These are phyloP conservation scores for Thielaviopsis ethacetica DNA, from an alignment of 2,329 filamentous ascomycete genomes.

Conservation along the genomic window DNA sequence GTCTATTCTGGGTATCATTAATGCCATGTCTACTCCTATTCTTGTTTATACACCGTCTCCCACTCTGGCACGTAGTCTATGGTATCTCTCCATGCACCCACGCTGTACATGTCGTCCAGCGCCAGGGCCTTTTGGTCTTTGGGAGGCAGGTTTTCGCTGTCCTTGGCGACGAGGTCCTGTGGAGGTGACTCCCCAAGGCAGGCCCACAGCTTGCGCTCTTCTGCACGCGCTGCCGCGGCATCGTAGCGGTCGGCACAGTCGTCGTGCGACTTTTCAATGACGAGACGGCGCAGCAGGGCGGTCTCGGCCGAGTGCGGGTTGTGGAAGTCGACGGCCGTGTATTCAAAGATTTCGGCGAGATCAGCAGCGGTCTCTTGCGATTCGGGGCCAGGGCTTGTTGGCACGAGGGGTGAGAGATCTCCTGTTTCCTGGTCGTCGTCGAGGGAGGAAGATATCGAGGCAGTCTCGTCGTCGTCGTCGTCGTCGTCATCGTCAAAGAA, in stretches of 20 bases:
- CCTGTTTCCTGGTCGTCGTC: no score
- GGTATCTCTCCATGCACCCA: constrained; percentile 24
- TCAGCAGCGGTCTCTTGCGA: constrained; percentile 9
- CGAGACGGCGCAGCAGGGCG: constrained; percentile 23
- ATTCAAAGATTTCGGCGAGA: constrained; percentile 23
- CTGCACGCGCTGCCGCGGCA: constrained; percentile 22
- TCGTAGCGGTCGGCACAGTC: constrained; percentile 28
- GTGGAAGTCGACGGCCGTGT: constrained; percentile 25
- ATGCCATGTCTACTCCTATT: background rate
- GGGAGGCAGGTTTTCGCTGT: background rate
- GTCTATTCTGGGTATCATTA: background rate
- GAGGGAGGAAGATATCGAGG: background rate
- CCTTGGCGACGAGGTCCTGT: constrained; percentile 19
- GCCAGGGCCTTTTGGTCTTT: background rate
- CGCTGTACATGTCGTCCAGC: constrained; percentile 15
- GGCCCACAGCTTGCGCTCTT: constrained; percentile 30
- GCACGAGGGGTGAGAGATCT: constrained; percentile 1
- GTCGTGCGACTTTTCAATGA: constrained; percentile 26
- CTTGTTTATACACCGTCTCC: constrained; percentile 19
- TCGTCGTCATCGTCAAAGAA: background rate
- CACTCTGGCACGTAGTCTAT: constrained; percentile 25
- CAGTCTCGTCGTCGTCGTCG: background rate
- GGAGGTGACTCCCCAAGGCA: constrained; percentile 24
- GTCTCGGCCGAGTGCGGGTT: constrained; percentile 21
- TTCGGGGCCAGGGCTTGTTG: background rate